These are phyloP conservation scores for Hyaloperonospora brassicae DNA, from an alignment of 352 stramenopile genomes.

Conservation along the genomic window DNA sequence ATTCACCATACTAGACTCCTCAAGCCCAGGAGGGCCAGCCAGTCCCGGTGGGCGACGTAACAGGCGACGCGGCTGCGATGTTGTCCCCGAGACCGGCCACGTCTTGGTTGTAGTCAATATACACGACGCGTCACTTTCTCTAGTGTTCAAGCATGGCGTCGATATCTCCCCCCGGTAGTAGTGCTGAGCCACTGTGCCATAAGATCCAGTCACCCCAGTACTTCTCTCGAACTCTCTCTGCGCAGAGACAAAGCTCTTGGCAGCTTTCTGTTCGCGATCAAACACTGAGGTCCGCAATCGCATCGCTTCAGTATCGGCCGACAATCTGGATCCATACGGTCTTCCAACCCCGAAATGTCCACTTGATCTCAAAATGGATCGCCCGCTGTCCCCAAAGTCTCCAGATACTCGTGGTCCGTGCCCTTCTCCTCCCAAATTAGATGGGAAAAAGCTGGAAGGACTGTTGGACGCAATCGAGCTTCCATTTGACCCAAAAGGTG, in stretches of 20 bases:
- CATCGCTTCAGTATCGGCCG: conserved; percentile 19
- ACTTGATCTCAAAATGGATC: conserved; percentile 7
- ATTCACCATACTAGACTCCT: conserved; percentile 9
- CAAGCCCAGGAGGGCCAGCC: conserved; percentile 23
- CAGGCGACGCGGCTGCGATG: conserved; percentile 29
- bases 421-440: conserved; percentile 52
- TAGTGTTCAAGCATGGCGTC: conserved; percentile 14
- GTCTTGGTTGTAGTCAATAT: conserved; percentile 5
- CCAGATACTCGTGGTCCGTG: conserved; percentile 34
- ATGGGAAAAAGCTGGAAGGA: conserved; percentile 35
- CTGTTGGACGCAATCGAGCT: conserved; percentile 11
- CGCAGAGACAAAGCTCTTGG: conserved; percentile 16
- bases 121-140: conserved; percentile 10
- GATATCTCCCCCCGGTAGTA: conserved; percentile 13
- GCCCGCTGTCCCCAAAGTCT: conserved; percentile 14
- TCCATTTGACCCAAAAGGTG: conserved; percentile 19
- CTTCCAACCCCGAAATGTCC: conserved; percentile 33
- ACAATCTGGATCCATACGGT: conserved; percentile 27
- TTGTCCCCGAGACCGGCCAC: conserved; percentile 6
- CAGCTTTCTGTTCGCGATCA: conserved; percentile 13
- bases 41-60: conserved; percentile 45
- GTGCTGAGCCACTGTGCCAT: conserved; percentile 8
- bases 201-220: background rate
- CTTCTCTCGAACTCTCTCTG: conserved; percentile 10
- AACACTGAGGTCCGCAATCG: conserved; percentile 31